Evolutionary conservation across 1,284 basidiomycete species (phyloP).

Genomic region (Ganoderma boninense): DNA sequence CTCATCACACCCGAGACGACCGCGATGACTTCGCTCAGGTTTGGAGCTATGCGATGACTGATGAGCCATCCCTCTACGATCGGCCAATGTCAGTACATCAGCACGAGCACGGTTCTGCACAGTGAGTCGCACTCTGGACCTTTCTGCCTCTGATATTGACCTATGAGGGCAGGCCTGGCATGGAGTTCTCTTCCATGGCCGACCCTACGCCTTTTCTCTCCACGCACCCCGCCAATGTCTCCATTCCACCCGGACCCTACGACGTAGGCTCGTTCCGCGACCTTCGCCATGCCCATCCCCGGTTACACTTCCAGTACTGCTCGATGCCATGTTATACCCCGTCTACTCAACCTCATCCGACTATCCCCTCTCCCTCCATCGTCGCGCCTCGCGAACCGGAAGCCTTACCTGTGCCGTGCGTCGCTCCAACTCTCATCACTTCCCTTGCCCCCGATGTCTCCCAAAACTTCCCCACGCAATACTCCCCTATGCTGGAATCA

Average conservation of each 20-base stretch:
- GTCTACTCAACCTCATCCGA: not conserved
- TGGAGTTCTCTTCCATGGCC: not conserved
- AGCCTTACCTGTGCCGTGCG: not conserved
- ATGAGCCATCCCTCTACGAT: not conserved
- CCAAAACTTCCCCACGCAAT: not conserved
- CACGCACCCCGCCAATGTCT: not conserved
- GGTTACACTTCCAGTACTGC: not conserved
- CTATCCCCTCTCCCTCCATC: not conserved
- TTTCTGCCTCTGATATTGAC: not conserved
- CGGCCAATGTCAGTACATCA: not conserved
- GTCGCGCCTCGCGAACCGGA: not conserved
- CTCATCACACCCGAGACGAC: not conserved
- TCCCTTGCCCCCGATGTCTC: not conserved
- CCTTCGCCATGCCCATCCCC: not conserved
- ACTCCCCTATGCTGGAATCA: not conserved
- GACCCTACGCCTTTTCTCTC: not conserved
- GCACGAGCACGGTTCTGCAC: not conserved
- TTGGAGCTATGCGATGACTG: not conserved
- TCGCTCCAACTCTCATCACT: not conserved
- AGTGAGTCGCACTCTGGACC: not conserved
- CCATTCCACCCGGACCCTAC: not conserved
- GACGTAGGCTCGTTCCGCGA: not conserved
- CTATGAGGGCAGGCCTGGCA: not conserved
- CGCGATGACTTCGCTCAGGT: not conserved
- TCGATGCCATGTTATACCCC: not conserved